phyloP scores from a whole-genome alignment of 2,329 filamentous ascomycete species.

The Talaromyces verruculosus region DNA sequence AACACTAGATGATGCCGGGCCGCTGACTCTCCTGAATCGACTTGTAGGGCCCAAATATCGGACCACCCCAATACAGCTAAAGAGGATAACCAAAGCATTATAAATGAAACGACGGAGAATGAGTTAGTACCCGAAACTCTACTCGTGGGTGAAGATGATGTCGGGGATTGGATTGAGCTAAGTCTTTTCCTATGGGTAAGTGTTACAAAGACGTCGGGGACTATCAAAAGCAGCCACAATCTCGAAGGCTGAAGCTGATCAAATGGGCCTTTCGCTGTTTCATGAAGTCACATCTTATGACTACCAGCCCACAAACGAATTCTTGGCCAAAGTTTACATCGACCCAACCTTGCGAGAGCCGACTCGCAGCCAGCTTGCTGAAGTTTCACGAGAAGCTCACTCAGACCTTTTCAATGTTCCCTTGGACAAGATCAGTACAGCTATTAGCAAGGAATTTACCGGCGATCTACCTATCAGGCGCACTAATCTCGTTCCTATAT shows the following conservation, averaged over 20 bases:
- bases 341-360: background rate
- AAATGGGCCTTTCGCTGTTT: background rate
- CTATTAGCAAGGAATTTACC: background rate
- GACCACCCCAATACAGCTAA: background rate
- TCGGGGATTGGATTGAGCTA: background rate
- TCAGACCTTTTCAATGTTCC: background rate
- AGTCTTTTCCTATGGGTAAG: background rate
- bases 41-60: background rate
- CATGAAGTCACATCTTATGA: background rate
- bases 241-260: background rate
- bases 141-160: background rate
- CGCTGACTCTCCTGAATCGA: background rate
- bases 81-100: background rate
- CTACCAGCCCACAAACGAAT: background rate
- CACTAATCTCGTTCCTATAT: background rate
- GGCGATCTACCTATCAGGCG: background rate
- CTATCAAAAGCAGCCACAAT: background rate
- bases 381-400: background rate
- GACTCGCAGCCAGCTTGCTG: background rate
- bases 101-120: background rate
- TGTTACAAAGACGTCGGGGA: background rate
- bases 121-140: background rate
- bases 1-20: background rate
- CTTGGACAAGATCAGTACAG: background rate
- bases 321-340: background rate